Conservation (phyloP, 441 rosid genomes). For the Pelargonium australe region DNA sequence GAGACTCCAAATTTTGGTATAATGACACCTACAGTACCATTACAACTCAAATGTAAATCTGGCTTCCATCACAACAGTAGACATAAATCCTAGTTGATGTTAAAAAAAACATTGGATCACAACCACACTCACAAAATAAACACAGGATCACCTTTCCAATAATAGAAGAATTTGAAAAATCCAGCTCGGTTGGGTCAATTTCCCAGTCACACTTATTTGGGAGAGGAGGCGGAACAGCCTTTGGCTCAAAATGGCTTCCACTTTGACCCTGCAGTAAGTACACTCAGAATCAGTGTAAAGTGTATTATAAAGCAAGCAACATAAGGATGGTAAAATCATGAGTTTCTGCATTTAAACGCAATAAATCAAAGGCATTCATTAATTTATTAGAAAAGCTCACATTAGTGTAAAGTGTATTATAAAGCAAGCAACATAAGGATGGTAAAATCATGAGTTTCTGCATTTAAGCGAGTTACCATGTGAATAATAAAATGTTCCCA, state of each 20-base stretch:
- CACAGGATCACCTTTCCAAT: conserved; percentile 59
- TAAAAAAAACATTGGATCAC: neutral
- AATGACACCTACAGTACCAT: neutral
- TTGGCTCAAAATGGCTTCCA: conserved; percentile 97
- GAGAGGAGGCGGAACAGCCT: conserved; percentile 84
- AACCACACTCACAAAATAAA: too few species aligned
- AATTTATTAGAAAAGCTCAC: neutral
- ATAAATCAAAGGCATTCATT: conserved; percentile 1
- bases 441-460: neutral
- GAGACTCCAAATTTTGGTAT: conserved; percentile 1
- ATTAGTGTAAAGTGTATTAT: neutral
- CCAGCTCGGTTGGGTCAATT: conserved; percentile 92
- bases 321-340: too few species aligned
- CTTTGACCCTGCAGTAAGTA: conserved; percentile 67
- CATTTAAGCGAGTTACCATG: too few species aligned
- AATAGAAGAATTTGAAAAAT: conserved; percentile 60
- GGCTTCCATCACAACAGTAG: neutral
- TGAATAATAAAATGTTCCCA: too few species aligned
- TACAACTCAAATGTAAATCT: neutral
- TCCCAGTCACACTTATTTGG: conserved; percentile 99
- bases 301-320: too few species aligned
- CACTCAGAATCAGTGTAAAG: conserved; percentile 15
- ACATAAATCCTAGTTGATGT: neutral
- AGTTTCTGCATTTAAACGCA: too few species aligned
- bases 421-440: neutral